Evolutionary conservation across 371 early-diverging fungal genomes (phyloP).

Genomic region (Mortierella polycephala): DNA sequence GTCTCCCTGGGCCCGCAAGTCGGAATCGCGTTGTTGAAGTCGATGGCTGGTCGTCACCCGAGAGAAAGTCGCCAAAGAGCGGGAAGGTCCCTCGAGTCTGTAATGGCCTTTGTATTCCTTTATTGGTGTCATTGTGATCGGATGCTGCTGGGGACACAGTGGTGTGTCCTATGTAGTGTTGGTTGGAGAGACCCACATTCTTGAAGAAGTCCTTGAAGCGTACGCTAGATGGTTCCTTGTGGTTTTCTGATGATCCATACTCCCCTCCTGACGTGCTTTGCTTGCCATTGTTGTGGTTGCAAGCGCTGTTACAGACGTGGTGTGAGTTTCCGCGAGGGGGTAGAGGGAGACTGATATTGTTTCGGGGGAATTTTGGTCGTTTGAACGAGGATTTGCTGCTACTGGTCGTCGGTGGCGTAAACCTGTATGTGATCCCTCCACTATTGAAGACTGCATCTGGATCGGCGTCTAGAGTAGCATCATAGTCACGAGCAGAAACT

Average conservation of each 20-base stretch:
- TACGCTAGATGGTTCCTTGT: conserved; percentile 27
- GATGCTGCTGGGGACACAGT: not conserved
- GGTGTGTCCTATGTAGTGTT: conserved; percentile 1
- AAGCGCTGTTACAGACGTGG: not conserved
- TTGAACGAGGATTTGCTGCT: not conserved
- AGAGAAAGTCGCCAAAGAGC: conserved; percentile 34
- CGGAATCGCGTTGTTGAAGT: conserved; percentile 19
- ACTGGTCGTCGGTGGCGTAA: conserved; percentile 8
- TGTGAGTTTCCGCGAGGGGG: conserved; percentile 15
- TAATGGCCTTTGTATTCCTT: conserved; percentile 8
- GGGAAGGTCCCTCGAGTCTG: conserved; percentile 22
- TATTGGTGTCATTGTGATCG: conserved; percentile 3
- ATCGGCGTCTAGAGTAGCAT: conserved; percentile 16
- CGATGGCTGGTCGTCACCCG: conserved; percentile 47
- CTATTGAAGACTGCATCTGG: conserved; percentile 23
- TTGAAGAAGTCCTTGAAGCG: conserved; percentile 40
- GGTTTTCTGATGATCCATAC: conserved; percentile 12
- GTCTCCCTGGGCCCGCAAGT: conserved; percentile 21
- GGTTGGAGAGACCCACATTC: conserved; percentile 24
- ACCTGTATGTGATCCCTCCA: conserved; percentile 23
- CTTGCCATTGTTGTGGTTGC: not conserved
- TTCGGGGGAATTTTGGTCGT: conserved; percentile 8
- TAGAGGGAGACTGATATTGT: conserved; percentile 24
- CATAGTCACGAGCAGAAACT: not conserved
- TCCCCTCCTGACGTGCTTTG: conserved; percentile 8